phyloP scores from a whole-genome alignment of 2,329 filamentous ascomycete genomes.

The Nemania bipapillata region DNA sequence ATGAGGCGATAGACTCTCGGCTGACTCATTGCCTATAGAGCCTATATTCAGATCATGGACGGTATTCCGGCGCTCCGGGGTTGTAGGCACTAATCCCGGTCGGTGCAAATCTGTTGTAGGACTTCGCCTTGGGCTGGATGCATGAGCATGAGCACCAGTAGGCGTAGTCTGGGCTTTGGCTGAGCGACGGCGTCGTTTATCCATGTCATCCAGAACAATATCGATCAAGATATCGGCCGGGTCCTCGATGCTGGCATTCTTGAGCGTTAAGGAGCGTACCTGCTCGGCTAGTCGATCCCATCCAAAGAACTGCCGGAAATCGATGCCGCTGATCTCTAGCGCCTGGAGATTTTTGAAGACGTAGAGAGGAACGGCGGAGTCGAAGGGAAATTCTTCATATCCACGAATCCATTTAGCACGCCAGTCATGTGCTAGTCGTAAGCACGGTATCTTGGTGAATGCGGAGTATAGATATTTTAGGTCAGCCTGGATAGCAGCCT shows the following conservation, averaged over 20 bases:
- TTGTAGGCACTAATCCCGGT: slow-evolving; percentile 75
- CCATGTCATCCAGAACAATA: slow-evolving; percentile 96
- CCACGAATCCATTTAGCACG: slow-evolving; percentile 88
- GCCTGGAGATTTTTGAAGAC: slow-evolving; percentile 97
- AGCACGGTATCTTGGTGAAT: slow-evolving; percentile 96
- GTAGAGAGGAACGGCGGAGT: slow-evolving; percentile 94
- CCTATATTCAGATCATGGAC: slow-evolving; percentile 64
- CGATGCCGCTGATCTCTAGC: slow-evolving; percentile 92
- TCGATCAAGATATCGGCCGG: slow-evolving; percentile 89
- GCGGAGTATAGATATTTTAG: slow-evolving; percentile 97
- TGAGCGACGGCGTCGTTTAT: slow-evolving; percentile 86
- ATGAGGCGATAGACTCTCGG: slow-evolving; percentile 53
- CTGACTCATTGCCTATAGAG: slow-evolving; percentile 67
- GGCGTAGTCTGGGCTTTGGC: slow-evolving; percentile 87
- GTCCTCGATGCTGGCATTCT: slow-evolving; percentile 87
- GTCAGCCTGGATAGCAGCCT: slow-evolving; percentile 84
- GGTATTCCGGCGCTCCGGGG: slow-evolving; percentile 62
- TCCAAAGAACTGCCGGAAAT: slow-evolving; percentile 96
- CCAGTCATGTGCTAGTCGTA: slow-evolving; percentile 91
- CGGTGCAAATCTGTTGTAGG: slow-evolving; percentile 74
- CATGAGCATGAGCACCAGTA: slow-evolving; percentile 72
- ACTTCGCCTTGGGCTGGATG: slow-evolving; percentile 69
- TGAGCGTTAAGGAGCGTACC: slow-evolving; percentile 86
- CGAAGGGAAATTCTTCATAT: slow-evolving; percentile 97
- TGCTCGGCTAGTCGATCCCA: slow-evolving; percentile 96